Conservation (phyloP, 2,329 filamentous ascomycete species). For the Magnaporthiopsis poae region DNA sequence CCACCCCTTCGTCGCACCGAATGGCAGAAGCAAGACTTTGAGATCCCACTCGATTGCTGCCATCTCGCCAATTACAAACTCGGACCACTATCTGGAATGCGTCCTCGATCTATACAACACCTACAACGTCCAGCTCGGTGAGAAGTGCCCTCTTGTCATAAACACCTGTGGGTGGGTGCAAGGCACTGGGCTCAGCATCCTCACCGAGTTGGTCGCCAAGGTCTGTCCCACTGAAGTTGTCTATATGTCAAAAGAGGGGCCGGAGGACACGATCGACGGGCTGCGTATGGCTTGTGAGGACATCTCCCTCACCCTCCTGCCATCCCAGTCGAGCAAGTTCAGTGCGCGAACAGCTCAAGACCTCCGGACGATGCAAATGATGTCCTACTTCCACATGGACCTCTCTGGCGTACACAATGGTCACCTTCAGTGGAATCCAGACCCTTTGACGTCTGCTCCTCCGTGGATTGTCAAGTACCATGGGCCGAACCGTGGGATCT, state of each 20-base stretch:
- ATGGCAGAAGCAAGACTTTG: constrained; percentile 31
- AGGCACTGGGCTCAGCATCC: constrained; percentile 57
- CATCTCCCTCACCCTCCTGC: constrained; percentile 39
- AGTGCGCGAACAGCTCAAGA: constrained; percentile 53
- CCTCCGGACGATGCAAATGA: constrained; percentile 63
- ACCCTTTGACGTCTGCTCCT: constrained; percentile 43
- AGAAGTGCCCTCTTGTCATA: constrained; percentile 49
- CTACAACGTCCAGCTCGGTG: constrained; percentile 38
- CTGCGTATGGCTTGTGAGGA: constrained; percentile 35
- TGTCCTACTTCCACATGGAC: constrained; percentile 63
- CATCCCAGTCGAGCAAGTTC: constrained; percentile 49
- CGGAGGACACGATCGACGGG: constrained; percentile 44
- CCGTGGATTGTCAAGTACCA: constrained; percentile 57
- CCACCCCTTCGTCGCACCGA: constrained; percentile 32
- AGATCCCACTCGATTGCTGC: constrained; percentile 59
- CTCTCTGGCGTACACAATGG: constrained; percentile 9
- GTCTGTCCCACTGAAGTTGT: constrained; percentile 52
- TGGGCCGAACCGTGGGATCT: constrained; percentile 40
- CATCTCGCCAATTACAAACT: constrained; percentile 54
- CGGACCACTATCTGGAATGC: constrained; percentile 56
- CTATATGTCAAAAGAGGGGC: constrained; percentile 58
- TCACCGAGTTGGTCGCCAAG: constrained; percentile 45
- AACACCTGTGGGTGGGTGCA: constrained; percentile 69
- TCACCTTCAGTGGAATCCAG: constrained; percentile 36
- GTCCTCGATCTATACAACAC: constrained; percentile 51